Conservation (phyloP, 495 filamentous ascomycete genomes). For the Penicillium dipodomyicola region DNA sequence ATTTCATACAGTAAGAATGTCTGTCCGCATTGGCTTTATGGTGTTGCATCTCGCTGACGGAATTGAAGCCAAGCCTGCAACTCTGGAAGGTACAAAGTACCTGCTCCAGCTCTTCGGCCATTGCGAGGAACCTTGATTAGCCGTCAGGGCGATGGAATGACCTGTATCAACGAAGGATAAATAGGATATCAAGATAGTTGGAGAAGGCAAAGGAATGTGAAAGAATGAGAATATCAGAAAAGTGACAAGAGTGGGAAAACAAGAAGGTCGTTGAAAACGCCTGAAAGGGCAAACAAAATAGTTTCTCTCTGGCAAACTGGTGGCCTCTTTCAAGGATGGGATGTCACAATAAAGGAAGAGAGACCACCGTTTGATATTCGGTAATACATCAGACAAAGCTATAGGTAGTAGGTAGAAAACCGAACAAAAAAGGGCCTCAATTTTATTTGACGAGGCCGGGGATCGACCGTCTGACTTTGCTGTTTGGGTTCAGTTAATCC, state of each 20-base stretch:
- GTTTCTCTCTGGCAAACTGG: background rate
- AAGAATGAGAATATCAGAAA: background rate
- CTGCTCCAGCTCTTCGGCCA: conserved; percentile 1
- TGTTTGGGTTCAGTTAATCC: background rate
- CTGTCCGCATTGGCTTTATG: conserved; percentile 45
- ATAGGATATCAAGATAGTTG: background rate
- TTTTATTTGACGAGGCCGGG: background rate
- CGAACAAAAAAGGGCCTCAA: background rate
- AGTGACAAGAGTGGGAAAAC: background rate
- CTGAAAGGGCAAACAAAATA: background rate
- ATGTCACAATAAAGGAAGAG: background rate
- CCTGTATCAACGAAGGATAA: background rate
- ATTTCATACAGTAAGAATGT: conserved; percentile 52
- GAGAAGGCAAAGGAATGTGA: background rate
- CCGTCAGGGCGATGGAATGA: background rate
- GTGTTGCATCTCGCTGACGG: conserved; percentile 35
- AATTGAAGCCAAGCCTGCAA: conserved; percentile 63
- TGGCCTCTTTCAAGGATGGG: no score
- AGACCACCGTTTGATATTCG: background rate
- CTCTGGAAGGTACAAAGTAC: conserved; percentile 18
- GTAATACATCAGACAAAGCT: background rate
- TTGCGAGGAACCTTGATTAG: background rate
- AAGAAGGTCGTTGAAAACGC: no score
- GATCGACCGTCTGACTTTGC: background rate
- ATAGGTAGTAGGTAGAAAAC: background rate